Evolutionary conservation across 768 basidiomycete species (phyloP).

Genomic region (Coprinellus micaceus): DNA sequence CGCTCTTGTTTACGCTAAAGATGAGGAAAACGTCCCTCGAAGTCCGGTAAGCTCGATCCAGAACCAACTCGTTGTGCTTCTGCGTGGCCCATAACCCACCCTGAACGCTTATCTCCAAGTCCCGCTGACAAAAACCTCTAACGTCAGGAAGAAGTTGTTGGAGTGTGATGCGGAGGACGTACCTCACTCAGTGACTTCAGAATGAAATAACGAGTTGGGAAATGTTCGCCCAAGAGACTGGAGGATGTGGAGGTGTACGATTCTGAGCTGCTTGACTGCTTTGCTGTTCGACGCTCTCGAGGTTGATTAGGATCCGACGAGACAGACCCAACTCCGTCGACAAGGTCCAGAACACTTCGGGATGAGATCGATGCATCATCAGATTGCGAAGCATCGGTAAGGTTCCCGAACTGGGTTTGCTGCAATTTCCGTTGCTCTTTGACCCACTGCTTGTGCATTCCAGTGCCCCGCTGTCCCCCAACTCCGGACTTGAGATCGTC

Average conservation of each 20-base stretch:
- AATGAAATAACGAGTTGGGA: constrained; percentile 90
- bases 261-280: constrained; percentile 45
- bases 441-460: constrained; percentile 83
- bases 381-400: constrained; percentile 16
- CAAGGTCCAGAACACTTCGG: constrained; percentile 17
- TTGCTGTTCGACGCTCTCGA: constrained; percentile 8
- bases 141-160: constrained; percentile 8
- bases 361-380: constrained; percentile 16
- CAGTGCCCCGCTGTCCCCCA: constrained; percentile 83
- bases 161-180: constrained; percentile 16
- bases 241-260: constrained; percentile 83
- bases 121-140: constrained; percentile 42
- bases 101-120: constrained; percentile 76
- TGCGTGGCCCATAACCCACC: constrained; percentile 90
- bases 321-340: constrained; percentile 22
- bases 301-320: constrained; percentile 43
- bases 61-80: constrained; percentile 83
- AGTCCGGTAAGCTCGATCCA: constrained; percentile 93
- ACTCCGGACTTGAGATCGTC: constrained; percentile 90
- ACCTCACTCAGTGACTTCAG: constrained; percentile 85
- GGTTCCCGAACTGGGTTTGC: constrained; percentile 16
- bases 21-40: constrained; percentile 84
- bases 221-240: constrained; percentile 68
- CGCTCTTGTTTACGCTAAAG: constrained; percentile 90
- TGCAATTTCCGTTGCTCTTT: constrained; percentile 51